Evolutionary conservation across 306 rosid species (phyloP).

Genomic region (Trichosanthes cucumerina): DNA sequence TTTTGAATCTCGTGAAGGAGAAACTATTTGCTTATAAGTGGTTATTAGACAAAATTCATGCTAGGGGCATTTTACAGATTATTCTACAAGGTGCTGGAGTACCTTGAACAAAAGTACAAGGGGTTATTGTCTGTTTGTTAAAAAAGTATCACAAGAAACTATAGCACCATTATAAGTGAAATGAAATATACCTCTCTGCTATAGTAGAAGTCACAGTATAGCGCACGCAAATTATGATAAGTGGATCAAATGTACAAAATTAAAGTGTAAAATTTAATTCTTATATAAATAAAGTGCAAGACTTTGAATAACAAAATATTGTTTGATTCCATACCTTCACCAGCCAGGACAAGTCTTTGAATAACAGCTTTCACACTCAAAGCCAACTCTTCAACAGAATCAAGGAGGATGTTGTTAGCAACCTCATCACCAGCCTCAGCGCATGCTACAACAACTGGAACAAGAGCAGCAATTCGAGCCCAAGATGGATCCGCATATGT

Average conservation of each 20-base stretch:
- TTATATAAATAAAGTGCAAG: background rate
- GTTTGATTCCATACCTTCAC: slow-evolving; percentile 48
- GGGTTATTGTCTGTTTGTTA: background rate
- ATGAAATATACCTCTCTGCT: background rate
- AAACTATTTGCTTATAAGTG: background rate
- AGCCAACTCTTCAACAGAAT: slow-evolving; percentile 73
- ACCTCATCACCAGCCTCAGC: slow-evolving; percentile 84
- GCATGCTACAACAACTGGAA: slow-evolving; percentile 73
- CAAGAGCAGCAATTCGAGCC: slow-evolving; percentile 96
- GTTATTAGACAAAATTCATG: background rate
- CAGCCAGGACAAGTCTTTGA: slow-evolving; percentile 67
- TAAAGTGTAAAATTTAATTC: background rate
- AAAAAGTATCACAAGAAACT: background rate
- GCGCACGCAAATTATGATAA: background rate
- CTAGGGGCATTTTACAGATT: background rate
- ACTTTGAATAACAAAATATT: no score
- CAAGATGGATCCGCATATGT: slow-evolving; percentile 92
- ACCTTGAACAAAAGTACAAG: background rate
- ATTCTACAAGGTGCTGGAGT: background rate
- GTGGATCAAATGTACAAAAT: background rate
- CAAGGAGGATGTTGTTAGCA: slow-evolving; percentile 63
- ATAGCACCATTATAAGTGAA: background rate
- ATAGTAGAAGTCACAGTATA: background rate
- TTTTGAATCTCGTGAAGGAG: background rate
- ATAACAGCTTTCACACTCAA: slow-evolving; percentile 88